Evolutionary conservation across 225 moss, liverwort and hornwort genomes (phyloP), one percentile per base, ranked within the genome.

Genomic region (Pleurozium schreberi): DNA sequence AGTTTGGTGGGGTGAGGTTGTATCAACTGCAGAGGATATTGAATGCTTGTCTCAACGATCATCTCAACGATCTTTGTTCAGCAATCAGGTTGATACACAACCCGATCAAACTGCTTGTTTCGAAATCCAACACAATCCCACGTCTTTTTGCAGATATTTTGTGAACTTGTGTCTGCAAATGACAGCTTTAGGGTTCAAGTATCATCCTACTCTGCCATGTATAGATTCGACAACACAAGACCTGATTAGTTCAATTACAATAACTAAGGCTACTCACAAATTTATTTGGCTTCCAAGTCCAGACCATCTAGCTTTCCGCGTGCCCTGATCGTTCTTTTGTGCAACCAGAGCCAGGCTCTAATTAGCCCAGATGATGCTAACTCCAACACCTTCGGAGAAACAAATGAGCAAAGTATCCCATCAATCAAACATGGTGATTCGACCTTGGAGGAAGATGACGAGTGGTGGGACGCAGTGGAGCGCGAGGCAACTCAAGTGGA

Each of bases 1-100:
- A 87, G 90, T 87, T 14, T 99, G 99, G 97, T 99, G 97, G 97
- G 94, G 93, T 49, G 94, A 94, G 89, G 98, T 96, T n/a, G 90
- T 96, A 19, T 94, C 95, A 66, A 89, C 95, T 80, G 90, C 95
- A 83, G 94, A 91, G 69, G 88, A 82, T 88, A 86, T 93, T 88
- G 95, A 97, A 83, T 96, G 94, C 84, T 90, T 81, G 7, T 81
- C 81, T 62, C 81, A 81, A 61, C 42, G 60, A 43, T 81, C 84
- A 62, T 93, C 94, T 47, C 95, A 95, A 84, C 88, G 89, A 61
- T 93, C 93, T 43, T 65, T 85, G 49, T 82, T 83, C 49, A 84
- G 83, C 65, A 90, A 84, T 68, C 93, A 93, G 95, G 96, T 97
- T 80, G 85, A 88, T 81, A 25, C 40, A 59, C 58, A 57, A 77